These are phyloP conservation scores for Saccharomyces kudriavzevii DNA, from an alignment of 805 yeast genomes.

Conservation along the genomic window DNA sequence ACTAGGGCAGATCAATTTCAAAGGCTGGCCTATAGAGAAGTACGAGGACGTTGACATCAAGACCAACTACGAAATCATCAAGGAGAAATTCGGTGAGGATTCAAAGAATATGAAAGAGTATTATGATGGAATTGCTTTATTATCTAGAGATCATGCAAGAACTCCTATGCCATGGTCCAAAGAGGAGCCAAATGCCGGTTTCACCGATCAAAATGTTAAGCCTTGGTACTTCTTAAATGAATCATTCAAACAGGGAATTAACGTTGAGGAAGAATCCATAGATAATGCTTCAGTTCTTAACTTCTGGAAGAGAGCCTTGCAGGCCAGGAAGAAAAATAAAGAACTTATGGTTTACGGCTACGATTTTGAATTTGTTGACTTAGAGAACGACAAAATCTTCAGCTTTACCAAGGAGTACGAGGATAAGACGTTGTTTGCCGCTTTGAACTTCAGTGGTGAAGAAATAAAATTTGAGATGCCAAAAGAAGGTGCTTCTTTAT, in stretches of 20 bases:
- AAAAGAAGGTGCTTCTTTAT: constrained; percentile 24
- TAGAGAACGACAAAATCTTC: constrained; percentile 35
- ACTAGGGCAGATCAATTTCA: constrained; percentile 45
- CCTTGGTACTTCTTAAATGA: constrained; percentile 35
- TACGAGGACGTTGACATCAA: constrained; percentile 52
- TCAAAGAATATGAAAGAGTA: constrained; percentile 21
- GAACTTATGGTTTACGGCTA: constrained; percentile 40
- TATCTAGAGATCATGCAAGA: constrained; percentile 45
- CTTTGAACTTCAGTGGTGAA: constrained; percentile 36
- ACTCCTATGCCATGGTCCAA: constrained; percentile 48
- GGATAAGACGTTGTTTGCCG: constrained; percentile 31
- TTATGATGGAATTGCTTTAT: constrained; percentile 28
- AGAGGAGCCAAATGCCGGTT: constrained; percentile 35
- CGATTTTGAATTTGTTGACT: constrained; percentile 36
- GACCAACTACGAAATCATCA: constrained; percentile 33
- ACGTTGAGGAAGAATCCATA: constrained; percentile 38
- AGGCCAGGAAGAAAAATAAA: constrained; percentile 36
- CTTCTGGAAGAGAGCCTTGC: constrained; percentile 39
- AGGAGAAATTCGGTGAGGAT: neutral
- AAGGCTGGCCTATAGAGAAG: constrained; percentile 40
- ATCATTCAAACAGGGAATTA: constrained; percentile 30
- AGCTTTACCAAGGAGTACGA: constrained; percentile 33
- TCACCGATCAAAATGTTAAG: constrained; percentile 30
- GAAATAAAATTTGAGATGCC: constrained; percentile 27
- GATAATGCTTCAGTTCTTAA: constrained; percentile 39